These are phyloP conservation scores for Vitis hybrid DNA, from an alignment of 177 flowering plant genomes.

Conservation along the genomic window DNA sequence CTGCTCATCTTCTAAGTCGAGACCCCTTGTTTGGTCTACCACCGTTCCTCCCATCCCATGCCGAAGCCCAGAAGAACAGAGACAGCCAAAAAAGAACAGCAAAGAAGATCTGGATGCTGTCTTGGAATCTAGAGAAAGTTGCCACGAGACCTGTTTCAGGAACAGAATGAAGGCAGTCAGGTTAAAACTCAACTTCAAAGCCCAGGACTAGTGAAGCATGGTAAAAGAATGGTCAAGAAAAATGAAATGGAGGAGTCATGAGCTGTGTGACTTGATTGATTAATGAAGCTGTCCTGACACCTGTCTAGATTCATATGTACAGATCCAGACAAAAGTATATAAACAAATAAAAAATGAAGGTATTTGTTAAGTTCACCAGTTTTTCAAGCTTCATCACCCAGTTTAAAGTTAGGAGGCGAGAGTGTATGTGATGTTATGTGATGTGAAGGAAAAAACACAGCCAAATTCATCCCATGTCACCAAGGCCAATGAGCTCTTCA, in stretches of 20 bases:
- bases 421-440: too few relatives aligned
- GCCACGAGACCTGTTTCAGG: conserved; percentile 40
- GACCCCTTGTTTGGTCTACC: conserved; percentile 54
- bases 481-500: too few relatives aligned
- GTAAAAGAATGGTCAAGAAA: not conserved
- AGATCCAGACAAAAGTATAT: not conserved
- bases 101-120: conserved; percentile 59
- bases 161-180: not conserved
- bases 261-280: not conserved
- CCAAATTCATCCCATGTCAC: too few relatives aligned
- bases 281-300: not conserved
- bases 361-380: not conserved
- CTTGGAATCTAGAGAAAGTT: conserved; percentile 48
- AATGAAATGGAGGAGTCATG: not conserved
- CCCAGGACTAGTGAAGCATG: not conserved
- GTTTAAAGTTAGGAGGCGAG: too few relatives aligned
- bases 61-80: conserved; percentile 82
- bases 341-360: not conserved
- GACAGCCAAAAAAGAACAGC: conserved; percentile 92
- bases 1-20: conserved; percentile 46
- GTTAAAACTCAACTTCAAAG: not conserved
- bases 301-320: not conserved
- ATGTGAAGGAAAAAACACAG: too few relatives aligned
- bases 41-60: conserved; percentile 54
- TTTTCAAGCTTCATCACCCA: too few relatives aligned